Evolutionary conservation across 805 yeast species (phyloP).

Genomic region (Kregervanrija fluxuum): DNA sequence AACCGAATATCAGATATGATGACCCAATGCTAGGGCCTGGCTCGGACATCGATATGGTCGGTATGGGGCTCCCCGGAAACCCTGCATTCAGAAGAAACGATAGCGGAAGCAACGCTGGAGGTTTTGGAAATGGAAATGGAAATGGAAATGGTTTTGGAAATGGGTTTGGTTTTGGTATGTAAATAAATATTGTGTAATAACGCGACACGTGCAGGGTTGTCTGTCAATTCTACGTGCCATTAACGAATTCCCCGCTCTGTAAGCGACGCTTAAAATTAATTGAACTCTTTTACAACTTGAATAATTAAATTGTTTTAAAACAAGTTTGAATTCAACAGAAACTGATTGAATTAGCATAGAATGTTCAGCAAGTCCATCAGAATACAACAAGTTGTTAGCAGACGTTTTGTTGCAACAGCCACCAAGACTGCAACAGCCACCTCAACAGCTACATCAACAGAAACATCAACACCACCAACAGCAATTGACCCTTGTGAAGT

Average conservation of each 20-base stretch:
- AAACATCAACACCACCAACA: constrained; percentile 7
- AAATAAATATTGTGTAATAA: too few species aligned
- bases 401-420: constrained; percentile 11
- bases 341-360: background rate
- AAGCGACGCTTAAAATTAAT: too few species aligned
- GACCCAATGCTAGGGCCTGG: constrained; percentile 30
- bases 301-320: too few species aligned
- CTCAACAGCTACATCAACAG: constrained; percentile 4
- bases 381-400: background rate
- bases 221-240: too few species aligned
- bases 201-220: too few species aligned
- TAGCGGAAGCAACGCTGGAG: constrained; percentile 9
- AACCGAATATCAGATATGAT: constrained; percentile 45
- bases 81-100: background rate
- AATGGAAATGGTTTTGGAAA: constrained; percentile 10
- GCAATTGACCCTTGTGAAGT: constrained; percentile 12
- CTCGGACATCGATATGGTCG: constrained; percentile 30
- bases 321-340: too few species aligned
- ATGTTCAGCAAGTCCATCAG: too few species aligned
- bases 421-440: constrained; percentile 12
- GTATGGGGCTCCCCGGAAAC: constrained; percentile 39
- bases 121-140: constrained; percentile 10
- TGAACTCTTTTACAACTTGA: too few species aligned
- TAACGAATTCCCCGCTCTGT: too few species aligned
- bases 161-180: constrained; percentile 1